These are phyloP conservation scores for Paramecium biaurelia DNA, from an alignment of 73 alveolate genomes.

Conservation along the genomic window DNA sequence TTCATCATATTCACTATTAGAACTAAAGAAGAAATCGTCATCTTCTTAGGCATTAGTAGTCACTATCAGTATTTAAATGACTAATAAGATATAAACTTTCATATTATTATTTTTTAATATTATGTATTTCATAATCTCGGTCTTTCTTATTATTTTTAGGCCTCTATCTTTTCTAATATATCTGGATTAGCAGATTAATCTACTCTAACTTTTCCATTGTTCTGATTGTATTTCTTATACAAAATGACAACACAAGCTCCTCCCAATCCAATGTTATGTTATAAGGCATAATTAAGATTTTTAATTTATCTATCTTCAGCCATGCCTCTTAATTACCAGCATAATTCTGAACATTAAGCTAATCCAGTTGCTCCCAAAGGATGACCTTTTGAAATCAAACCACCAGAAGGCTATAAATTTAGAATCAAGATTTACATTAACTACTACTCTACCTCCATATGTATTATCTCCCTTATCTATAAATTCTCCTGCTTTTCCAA, in stretches of 20 bases:
- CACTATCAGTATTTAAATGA: neutral
- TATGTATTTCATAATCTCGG: neutral
- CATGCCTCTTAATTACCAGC: constrained; percentile 87
- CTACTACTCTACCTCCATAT: constrained; percentile 83
- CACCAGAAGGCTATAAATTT: constrained; percentile 76
- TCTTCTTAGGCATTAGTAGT: neutral
- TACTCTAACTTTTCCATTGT: neutral
- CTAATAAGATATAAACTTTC: neutral
- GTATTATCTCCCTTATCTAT: constrained; percentile 79
- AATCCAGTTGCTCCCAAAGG: constrained; percentile 92
- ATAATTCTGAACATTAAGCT: constrained; percentile 85
- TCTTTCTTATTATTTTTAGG: neutral
- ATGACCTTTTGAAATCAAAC: constrained; percentile 86
- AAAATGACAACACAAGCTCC: constrained; percentile 85
- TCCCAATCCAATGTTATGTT: constrained; percentile 85
- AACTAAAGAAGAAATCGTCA: neutral
- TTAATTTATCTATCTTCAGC: constrained; percentile 86
- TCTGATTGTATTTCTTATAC: constrained; percentile 72
- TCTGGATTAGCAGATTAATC: neutral
- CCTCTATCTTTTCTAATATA: neutral
- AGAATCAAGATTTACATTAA: constrained; percentile 59
- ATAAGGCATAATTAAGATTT: constrained; percentile 77
- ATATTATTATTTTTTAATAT: neutral
- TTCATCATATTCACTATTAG: neutral
- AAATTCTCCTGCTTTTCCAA: constrained; percentile 85